A percentile compares a stretch with the other conserved stretches of the same genome.
phyloP scores from a whole-genome alignment of 139 green algal genomes.

The Chlamydomonas applanata region DNA sequence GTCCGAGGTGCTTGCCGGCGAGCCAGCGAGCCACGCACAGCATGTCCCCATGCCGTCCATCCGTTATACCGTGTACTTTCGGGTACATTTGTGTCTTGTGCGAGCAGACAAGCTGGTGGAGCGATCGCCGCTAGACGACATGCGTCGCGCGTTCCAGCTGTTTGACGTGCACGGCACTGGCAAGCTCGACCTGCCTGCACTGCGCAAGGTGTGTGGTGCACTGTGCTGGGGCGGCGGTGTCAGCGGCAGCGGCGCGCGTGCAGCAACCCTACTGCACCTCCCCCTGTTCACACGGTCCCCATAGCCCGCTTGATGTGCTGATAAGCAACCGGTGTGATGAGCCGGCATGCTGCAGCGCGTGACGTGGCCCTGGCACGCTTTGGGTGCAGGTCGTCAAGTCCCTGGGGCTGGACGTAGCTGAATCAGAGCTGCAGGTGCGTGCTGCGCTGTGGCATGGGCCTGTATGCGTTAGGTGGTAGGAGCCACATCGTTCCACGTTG shows the following conservation, averaged over 20 bases:
- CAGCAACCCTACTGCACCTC: no score
- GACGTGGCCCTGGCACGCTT: no score
- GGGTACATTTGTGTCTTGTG: background rate
- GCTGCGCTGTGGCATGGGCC: no score
- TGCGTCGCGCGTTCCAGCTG: conserved; percentile 48
- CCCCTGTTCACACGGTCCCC: no score
- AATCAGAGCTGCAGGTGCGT: conserved; percentile 29
- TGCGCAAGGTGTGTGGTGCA: conserved; percentile 2
- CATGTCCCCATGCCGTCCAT: no score
- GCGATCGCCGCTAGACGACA: conserved; percentile 24
- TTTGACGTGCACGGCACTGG: conserved; percentile 48
- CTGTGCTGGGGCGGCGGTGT: no score
- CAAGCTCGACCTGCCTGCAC: conserved; percentile 26
- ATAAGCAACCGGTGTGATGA: background rate
- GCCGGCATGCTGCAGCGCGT: no score
- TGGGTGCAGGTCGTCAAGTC: conserved; percentile 18
- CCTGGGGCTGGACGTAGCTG: conserved; percentile 21
- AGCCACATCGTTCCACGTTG: background rate
- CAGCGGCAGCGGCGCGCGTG: no score
- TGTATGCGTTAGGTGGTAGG: background rate
- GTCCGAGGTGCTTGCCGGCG: no score
- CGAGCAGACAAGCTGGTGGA: conserved; percentile 11
- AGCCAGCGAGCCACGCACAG: no score
- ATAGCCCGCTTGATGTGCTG: no score
- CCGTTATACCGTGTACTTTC: no score